Evolutionary conservation across 2,329 filamentous ascomycete genomes (phyloP).

Genomic region (Cercospora sojina): DNA sequence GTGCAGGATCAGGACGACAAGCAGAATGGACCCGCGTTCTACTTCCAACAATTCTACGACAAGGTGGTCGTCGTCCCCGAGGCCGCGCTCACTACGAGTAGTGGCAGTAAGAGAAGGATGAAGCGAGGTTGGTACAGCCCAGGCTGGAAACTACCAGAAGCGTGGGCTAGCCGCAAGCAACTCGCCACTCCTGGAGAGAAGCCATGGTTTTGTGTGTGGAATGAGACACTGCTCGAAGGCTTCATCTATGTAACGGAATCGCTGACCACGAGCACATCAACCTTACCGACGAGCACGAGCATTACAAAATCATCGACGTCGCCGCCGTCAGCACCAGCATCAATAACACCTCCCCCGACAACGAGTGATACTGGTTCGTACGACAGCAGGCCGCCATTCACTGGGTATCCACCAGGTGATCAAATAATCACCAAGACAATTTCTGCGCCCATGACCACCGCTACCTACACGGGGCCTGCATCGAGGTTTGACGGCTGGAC

Average conservation of each 20-base stretch:
- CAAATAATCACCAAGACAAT: slow-evolving; percentile 12
- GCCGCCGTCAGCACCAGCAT: slow-evolving; percentile 16
- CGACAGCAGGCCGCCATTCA: slow-evolving; percentile 4
- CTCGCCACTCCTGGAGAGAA: slow-evolving; percentile 55
- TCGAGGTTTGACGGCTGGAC: slow-evolving; percentile 5
- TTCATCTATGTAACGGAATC: slow-evolving; percentile 64
- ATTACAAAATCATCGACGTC: slow-evolving; percentile 14
- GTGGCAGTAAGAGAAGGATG: slow-evolving; percentile 28
- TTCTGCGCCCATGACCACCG: background rate
- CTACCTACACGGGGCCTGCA: slow-evolving; percentile 9
- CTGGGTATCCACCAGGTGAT: slow-evolving; percentile 15
- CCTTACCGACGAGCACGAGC: slow-evolving; percentile 13
- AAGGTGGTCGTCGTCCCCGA: slow-evolving; percentile 60
- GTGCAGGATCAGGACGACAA: slow-evolving; percentile 59
- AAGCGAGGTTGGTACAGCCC: slow-evolving; percentile 25
- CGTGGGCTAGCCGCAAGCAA: slow-evolving; percentile 40
- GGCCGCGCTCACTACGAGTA: slow-evolving; percentile 31
- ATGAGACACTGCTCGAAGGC: slow-evolving; percentile 63
- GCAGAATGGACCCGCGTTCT: slow-evolving; percentile 60
- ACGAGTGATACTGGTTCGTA: background rate
- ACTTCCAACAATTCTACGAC: slow-evolving; percentile 62
- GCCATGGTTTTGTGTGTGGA: slow-evolving; percentile 71
- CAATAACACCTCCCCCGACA: slow-evolving; percentile 12
- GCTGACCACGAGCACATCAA: slow-evolving; percentile 35
- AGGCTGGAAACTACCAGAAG: slow-evolving; percentile 21